phyloP scores from a whole-genome alignment of 306 rosid genomes.

The Vigna trinervia region DNA sequence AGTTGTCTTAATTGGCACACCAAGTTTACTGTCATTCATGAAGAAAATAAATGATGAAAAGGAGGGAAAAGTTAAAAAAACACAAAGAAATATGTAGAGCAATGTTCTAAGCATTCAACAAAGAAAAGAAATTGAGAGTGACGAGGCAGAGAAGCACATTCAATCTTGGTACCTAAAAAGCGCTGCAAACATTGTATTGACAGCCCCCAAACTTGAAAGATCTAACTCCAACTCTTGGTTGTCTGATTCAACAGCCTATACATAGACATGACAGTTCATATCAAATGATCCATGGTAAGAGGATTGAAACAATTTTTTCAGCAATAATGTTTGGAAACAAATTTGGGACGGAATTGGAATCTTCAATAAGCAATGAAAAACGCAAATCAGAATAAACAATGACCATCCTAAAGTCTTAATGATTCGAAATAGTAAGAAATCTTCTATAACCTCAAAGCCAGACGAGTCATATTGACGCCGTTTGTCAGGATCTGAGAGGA shows the following conservation, averaged over 20 bases:
- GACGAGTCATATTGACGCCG: constrained; percentile 89
- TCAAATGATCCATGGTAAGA: constrained; percentile 16
- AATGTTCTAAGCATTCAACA: constrained; percentile 8
- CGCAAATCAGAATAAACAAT: constrained; percentile 30
- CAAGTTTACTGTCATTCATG: constrained; percentile 78
- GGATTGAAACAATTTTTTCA: background rate
- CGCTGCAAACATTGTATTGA: constrained; percentile 99
- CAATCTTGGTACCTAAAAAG: constrained; percentile 74
- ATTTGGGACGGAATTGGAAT: constrained; percentile 8
- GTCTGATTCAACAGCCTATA: constrained; percentile 92
- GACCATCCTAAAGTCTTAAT: constrained; percentile 39
- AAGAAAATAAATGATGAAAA: constrained; percentile 35
- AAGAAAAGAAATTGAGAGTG: constrained; percentile 23
- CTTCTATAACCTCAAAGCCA: constrained; percentile 88
- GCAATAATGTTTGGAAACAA: background rate
- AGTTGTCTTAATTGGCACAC: constrained; percentile 97
- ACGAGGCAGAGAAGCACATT: constrained; percentile 29
- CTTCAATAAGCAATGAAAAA: constrained; percentile 32
- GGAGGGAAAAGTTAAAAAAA: constrained; percentile 22
- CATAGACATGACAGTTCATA: constrained; percentile 39
- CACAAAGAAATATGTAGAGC: background rate
- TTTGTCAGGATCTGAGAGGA: constrained; percentile 89
- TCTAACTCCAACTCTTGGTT: constrained; percentile 96
- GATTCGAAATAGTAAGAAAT: constrained; percentile 27
- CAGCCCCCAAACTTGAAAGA: constrained; percentile 97